Evolutionary conservation across 176 grass and related monocot genomes (phyloP).

Genomic region (Themeda triandra): DNA sequence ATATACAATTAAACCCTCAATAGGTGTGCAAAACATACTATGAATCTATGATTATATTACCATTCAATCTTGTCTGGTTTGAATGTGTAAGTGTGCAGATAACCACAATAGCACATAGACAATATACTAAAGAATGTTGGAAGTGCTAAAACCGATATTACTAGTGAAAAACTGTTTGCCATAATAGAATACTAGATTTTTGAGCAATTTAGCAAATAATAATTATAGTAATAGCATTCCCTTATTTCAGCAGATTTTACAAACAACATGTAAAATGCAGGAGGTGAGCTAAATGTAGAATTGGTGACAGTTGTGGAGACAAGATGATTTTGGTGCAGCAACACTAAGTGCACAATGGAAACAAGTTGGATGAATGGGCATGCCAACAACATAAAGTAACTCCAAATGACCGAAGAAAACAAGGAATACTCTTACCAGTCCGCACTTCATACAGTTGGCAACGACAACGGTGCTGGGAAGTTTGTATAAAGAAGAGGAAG

Average conservation of each 20-base stretch:
- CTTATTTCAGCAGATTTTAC: too few relatives aligned
- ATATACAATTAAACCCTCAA: background rate
- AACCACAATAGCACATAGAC: background rate
- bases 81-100: background rate
- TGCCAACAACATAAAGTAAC: background rate
- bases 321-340: background rate
- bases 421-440: background rate
- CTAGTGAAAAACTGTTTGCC: background rate
- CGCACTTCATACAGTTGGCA: background rate
- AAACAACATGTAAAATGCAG: background rate
- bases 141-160: background rate
- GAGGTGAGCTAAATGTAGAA: background rate
- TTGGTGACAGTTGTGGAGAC: background rate
- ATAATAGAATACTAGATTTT: background rate
- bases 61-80: background rate
- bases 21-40: background rate
- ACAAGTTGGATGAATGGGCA: background rate
- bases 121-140: background rate
- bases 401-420: background rate
- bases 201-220: background rate
- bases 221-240: background rate
- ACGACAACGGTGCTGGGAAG: background rate
- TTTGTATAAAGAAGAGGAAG: background rate
- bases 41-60: background rate
- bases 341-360: background rate